Percentiles rank a stretch among this genome's conserved stretches.
Conservation (phyloP, 192 early-diverging fungal species). For the Cetraspora pellucida region DNA sequence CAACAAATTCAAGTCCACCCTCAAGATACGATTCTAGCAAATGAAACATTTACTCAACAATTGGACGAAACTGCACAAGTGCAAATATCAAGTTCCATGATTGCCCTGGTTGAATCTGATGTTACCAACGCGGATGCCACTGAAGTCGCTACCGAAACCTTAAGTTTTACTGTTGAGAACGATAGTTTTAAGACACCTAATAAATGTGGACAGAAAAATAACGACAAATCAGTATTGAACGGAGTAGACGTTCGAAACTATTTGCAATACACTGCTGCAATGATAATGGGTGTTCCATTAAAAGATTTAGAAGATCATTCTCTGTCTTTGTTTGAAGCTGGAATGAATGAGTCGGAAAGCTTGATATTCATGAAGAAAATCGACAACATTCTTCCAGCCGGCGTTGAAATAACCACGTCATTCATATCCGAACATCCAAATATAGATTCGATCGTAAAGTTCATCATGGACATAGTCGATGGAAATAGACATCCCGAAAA, state of each 20-base stretch:
- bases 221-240: not conserved
- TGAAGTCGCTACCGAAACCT: too few species aligned
- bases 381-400: not conserved
- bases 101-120: too few species aligned
- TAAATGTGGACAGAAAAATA: not conserved
- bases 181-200: not conserved
- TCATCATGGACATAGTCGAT: not conserved
- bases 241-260: not conserved
- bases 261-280: not conserved
- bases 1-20: too few species aligned
- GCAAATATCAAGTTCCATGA: too few species aligned
- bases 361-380: conserved; percentile 9
- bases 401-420: not conserved
- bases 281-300: not conserved
- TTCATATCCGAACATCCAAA: not conserved
- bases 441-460: conserved; percentile 6
- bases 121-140: too few species aligned
- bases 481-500: not conserved
- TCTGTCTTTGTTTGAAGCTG: not conserved
- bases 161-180: too few species aligned
- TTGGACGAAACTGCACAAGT: too few species aligned
- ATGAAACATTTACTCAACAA: too few species aligned
- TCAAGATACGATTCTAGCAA: too few species aligned
- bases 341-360: not conserved
- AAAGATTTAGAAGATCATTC: conserved; percentile 11